A percentile compares a stretch with the other conserved stretches of the same genome.
These are phyloP conservation scores for Eremochloa ophiuroides DNA, from an alignment of 176 grass and related monocot genomes.

Conservation along the genomic window DNA sequence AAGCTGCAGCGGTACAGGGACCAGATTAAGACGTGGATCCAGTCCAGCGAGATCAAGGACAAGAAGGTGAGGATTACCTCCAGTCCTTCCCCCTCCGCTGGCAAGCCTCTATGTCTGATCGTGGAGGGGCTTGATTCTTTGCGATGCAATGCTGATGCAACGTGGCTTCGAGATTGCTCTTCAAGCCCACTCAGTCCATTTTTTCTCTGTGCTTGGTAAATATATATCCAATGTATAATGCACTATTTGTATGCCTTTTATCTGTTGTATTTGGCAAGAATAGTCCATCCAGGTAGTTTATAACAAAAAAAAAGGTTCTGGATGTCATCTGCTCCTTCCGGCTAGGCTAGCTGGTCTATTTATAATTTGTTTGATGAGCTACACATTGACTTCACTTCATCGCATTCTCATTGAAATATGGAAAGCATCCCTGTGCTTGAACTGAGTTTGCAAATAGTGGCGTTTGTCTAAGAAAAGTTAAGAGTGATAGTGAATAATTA, in stretches of 20 bases:
- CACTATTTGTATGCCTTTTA: neutral
- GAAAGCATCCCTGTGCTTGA: neutral
- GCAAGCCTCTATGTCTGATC: neutral
- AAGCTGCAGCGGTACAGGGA: constrained; percentile 97
- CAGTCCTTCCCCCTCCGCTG: neutral
- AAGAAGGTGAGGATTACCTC: constrained; percentile 62
- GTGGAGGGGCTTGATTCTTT: neutral
- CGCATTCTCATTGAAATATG: neutral
- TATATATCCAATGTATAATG: neutral
- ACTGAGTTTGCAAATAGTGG: neutral
- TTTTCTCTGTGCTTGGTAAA: neutral
- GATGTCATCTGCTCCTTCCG: neutral
- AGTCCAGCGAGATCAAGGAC: constrained; percentile 99
- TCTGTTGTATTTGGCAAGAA: neutral
- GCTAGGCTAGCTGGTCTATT: neutral
- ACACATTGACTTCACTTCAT: neutral
- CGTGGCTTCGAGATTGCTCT: neutral
- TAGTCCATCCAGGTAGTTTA: neutral
- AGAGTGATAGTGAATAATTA: neutral
- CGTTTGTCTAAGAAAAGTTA: neutral
- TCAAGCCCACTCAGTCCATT: neutral
- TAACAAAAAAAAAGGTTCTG: neutral
- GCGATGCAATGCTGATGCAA: constrained; percentile 12
- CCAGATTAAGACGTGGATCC: constrained; percentile 99
- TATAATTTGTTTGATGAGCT: neutral